Conservation (phyloP, 164 flowering plant species). For the Akebia trifoliata region DNA sequence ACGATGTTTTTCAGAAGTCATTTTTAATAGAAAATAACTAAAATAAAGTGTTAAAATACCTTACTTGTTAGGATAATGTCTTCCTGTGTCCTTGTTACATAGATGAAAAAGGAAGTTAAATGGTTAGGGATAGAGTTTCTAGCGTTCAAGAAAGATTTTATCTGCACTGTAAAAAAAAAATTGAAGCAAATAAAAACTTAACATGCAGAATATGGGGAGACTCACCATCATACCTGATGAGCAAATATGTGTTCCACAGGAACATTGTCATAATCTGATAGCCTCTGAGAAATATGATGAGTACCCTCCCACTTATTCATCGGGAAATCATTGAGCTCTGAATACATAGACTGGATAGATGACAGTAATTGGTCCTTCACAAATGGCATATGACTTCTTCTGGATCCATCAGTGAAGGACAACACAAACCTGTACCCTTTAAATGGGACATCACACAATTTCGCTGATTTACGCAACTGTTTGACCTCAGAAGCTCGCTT, state of each 20-base stretch:
- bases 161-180: background rate
- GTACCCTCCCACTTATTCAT: conserved; percentile 5
- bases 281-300: conserved; percentile 2
- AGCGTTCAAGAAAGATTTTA: background rate
- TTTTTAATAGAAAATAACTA: too few relatives aligned
- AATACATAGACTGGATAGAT: background rate
- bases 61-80: too few relatives aligned
- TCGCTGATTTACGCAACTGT: conserved; percentile 21
- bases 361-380: conserved; percentile 7
- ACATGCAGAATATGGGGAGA: conserved; percentile 10
- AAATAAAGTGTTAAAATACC: too few relatives aligned
- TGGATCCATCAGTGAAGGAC: conserved; percentile 4
- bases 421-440: conserved; percentile 15
- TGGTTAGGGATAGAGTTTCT: background rate
- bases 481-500: conserved; percentile 5
- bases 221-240: conserved; percentile 85
- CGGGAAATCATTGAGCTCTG: conserved; percentile 3
- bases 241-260: conserved; percentile 18
- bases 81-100: too few relatives aligned
- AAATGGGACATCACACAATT: conserved; percentile 7
- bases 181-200: background rate
- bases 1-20: too few relatives aligned
- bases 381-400: conserved; percentile 1
- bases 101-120: too few relatives aligned
- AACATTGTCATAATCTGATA: conserved; percentile 1